Evolutionary conservation across 1,139 yeast genomes (phyloP).

Genomic region (Hemisphaericaspora subhashii): DNA sequence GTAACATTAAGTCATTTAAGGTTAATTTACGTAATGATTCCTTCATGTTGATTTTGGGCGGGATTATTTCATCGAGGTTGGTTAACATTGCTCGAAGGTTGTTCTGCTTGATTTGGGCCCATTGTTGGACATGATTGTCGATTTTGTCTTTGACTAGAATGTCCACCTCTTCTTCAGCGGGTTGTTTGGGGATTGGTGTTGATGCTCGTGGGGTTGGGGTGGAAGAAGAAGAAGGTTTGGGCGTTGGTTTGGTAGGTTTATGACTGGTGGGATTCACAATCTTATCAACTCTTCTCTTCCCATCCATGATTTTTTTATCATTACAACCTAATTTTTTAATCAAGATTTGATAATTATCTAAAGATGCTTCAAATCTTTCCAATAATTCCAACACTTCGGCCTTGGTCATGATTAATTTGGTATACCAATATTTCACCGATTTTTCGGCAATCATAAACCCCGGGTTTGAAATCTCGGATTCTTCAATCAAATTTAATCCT

Average conservation of each 20-base stretch:
- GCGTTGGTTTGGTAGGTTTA: slow-evolving; percentile 16
- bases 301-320: slow-evolving; percentile 69
- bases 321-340: slow-evolving; percentile 64
- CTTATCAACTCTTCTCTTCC: slow-evolving; percentile 74
- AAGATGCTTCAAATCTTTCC: slow-evolving; percentile 68
- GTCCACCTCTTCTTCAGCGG: slow-evolving; percentile 40
- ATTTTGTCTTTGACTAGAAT: slow-evolving; percentile 14
- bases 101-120: slow-evolving; percentile 77
- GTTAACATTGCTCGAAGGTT: slow-evolving; percentile 75
- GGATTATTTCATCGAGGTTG: slow-evolving; percentile 62
- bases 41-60: slow-evolving; percentile 54
- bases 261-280: slow-evolving; percentile 52
- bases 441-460: slow-evolving; percentile 46
- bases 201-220: slow-evolving; percentile 8
- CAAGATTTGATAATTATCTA: slow-evolving; percentile 58
- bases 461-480: slow-evolving; percentile 26
- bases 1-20: slow-evolving; percentile 76
- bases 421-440: slow-evolving; percentile 67
- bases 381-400: slow-evolving; percentile 85
- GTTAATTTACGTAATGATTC: slow-evolving; percentile 25
- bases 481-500: slow-evolving; percentile 61
- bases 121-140: slow-evolving; percentile 24
- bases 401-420: slow-evolving; percentile 62
- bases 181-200: slow-evolving; percentile 21
- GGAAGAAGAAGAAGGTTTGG: slow-evolving; percentile 13